Percentiles rank a stretch among this genome's conserved stretches.
phyloP scores from a whole-genome alignment of 2,329 filamentous ascomycete species.

The Penicillium corylophilum region DNA sequence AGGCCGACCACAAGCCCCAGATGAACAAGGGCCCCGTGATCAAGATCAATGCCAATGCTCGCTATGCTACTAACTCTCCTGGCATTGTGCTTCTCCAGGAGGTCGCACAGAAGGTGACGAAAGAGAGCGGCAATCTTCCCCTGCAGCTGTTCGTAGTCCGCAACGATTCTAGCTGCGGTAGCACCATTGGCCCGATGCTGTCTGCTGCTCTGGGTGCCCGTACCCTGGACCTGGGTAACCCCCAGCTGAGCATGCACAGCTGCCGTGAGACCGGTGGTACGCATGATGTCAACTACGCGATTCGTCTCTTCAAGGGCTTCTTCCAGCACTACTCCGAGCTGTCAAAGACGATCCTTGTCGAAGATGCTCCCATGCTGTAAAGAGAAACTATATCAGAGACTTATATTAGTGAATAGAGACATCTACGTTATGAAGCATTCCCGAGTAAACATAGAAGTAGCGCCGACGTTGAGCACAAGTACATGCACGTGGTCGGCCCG shows the following conservation, averaged over 20 bases:
- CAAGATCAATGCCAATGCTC: slow-evolving; percentile 96
- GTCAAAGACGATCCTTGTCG: slow-evolving; percentile 79
- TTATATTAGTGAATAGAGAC: not conserved
- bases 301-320: slow-evolving; percentile 84
- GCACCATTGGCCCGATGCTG: slow-evolving; percentile 97
- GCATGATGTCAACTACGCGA: slow-evolving; percentile 81
- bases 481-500: slow-evolving; percentile 22
- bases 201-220: slow-evolving; percentile 81
- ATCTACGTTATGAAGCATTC: not conserved
- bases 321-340: slow-evolving; percentile 80
- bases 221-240: slow-evolving; percentile 89
- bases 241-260: slow-evolving; percentile 94
- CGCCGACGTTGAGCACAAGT: not conserved
- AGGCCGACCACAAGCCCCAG: slow-evolving; percentile 82
- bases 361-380: slow-evolving; percentile 38
- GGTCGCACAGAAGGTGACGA: slow-evolving; percentile 63
- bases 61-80: slow-evolving; percentile 94
- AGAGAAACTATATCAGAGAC: no score
- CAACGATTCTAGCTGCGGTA: slow-evolving; percentile 92
- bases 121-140: slow-evolving; percentile 65
- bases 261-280: slow-evolving; percentile 90
- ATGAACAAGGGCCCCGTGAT: slow-evolving; percentile 97
- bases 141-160: slow-evolving; percentile 94
- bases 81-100: slow-evolving; percentile 92
- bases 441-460: not conserved